Percentiles rank a stretch among this genome's conserved stretches.
Conservation (phyloP, 1,284 basidiomycete species). For the Trichosporon coremiiforme region DNA sequence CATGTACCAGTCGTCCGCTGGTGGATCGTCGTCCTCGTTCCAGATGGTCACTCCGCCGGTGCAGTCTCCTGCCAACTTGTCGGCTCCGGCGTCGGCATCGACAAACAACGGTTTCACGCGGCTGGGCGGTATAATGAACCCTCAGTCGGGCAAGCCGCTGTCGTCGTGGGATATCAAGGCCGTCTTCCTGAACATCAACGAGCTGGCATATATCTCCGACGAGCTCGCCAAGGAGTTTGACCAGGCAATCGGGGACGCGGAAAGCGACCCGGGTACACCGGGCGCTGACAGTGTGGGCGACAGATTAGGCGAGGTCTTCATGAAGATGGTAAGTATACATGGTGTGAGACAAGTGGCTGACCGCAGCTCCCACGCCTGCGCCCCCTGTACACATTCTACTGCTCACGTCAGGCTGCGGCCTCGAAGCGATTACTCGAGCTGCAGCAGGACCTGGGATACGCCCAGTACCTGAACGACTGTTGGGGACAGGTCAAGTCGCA, state of each 20-base stretch:
- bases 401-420: slow-evolving; percentile 78
- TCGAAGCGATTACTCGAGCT: slow-evolving; percentile 65
- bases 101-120: slow-evolving; percentile 17
- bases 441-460: slow-evolving; percentile 48
- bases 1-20: slow-evolving; percentile 15
- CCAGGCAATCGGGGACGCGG: slow-evolving; percentile 48
- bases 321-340: slow-evolving; percentile 64
- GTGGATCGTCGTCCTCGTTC: slow-evolving; percentile 20
- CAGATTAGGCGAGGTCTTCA: slow-evolving; percentile 74
- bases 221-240: slow-evolving; percentile 61
- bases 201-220: slow-evolving; percentile 72
- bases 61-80: background rate
- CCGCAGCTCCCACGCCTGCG: slow-evolving; percentile 73
- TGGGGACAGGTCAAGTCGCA: slow-evolving; percentile 68
- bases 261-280: slow-evolving; percentile 59
- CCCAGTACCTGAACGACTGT: slow-evolving; percentile 70
- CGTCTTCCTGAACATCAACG: slow-evolving; percentile 77
- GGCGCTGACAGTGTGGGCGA: slow-evolving; percentile 63
- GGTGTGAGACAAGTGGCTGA: slow-evolving; percentile 17
- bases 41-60: background rate
- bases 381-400: slow-evolving; percentile 79
- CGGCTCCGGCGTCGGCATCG: slow-evolving; percentile 6
- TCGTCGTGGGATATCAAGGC: slow-evolving; percentile 68
- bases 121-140: slow-evolving; percentile 2
- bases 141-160: slow-evolving; percentile 62